phyloP scores from a whole-genome alignment of 2,329 filamentous ascomycete genomes.

The Ceratocystis destructans region DNA sequence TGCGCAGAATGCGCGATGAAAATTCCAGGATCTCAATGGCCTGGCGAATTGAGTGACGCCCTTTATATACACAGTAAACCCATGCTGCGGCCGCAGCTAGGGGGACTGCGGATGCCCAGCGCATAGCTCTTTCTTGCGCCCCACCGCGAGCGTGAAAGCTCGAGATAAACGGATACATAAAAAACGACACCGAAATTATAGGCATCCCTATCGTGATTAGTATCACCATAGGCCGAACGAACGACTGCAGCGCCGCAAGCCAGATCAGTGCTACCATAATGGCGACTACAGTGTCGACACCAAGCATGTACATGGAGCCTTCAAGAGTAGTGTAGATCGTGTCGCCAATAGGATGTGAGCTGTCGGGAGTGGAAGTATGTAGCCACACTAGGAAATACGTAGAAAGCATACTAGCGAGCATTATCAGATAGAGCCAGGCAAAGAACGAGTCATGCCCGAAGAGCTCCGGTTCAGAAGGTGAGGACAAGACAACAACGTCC shows the following conservation, averaged over 20 bases:
- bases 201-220: constrained; percentile 74
- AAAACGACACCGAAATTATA: constrained; percentile 74
- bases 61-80: constrained; percentile 70
- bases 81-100: constrained; percentile 60
- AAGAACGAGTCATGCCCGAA: constrained; percentile 84
- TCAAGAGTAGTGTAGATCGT: constrained; percentile 86
- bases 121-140: constrained; percentile 83
- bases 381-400: constrained; percentile 83
- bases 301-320: constrained; percentile 76
- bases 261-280: constrained; percentile 78
- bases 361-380: constrained; percentile 58
- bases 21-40: constrained; percentile 87
- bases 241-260: constrained; percentile 77
- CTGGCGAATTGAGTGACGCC: constrained; percentile 65
- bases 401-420: constrained; percentile 68
- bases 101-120: constrained; percentile 70
- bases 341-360: constrained; percentile 66
- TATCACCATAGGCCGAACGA: constrained; percentile 71
- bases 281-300: constrained; percentile 82
- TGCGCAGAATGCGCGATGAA: constrained; percentile 70
- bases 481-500: constrained; percentile 13
- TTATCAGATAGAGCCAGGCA: constrained; percentile 77
- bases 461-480: constrained; percentile 42
- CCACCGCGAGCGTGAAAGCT: constrained; percentile 75
- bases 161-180: constrained; percentile 77